These are phyloP conservation scores for Pythium chondricola DNA, from an alignment of 352 stramenopile species.

Conservation along the genomic window DNA sequence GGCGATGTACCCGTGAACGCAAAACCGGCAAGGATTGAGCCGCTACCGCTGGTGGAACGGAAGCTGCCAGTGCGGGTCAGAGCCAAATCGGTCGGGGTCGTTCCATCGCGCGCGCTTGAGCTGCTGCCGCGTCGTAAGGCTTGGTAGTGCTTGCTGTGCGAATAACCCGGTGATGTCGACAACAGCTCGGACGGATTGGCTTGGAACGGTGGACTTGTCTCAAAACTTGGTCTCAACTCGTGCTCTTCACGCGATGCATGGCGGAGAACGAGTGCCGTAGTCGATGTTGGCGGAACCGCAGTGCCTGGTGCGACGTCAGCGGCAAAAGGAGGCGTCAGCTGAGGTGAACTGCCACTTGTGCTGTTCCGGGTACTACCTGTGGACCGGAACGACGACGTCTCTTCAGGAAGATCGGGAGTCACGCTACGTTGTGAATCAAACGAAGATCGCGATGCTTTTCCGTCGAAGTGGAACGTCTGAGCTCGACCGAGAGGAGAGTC, in stretches of 20 bases:
- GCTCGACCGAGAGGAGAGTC: no score
- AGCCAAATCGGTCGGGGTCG: no score
- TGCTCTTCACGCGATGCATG: conserved; percentile 7
- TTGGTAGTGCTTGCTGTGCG: conserved; percentile 61
- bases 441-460: conserved; percentile 1
- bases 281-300: conserved; percentile 1
- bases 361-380: no score
- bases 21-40: conserved; percentile 1
- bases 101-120: no score
- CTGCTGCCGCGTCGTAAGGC: conserved; percentile 32
- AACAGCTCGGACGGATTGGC: conserved; percentile 60
- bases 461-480: conserved; percentile 13
- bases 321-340: conserved; percentile 29
- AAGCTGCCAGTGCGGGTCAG: no score
- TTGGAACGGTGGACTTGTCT: conserved; percentile 56
- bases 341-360: conserved; percentile 15
- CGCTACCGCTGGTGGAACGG: no score
- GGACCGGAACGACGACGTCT: no score
- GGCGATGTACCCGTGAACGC: background rate
- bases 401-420: conserved; percentile 11
- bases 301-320: background rate
- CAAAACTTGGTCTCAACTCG: conserved; percentile 24
- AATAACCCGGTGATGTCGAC: conserved; percentile 68
- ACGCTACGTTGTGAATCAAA: conserved; percentile 12
- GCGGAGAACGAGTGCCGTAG: conserved; percentile 19